Base-by-base conservation (phyloP, 768 basidiomycete genomes). In the Suillus clintonianus region DNA sequence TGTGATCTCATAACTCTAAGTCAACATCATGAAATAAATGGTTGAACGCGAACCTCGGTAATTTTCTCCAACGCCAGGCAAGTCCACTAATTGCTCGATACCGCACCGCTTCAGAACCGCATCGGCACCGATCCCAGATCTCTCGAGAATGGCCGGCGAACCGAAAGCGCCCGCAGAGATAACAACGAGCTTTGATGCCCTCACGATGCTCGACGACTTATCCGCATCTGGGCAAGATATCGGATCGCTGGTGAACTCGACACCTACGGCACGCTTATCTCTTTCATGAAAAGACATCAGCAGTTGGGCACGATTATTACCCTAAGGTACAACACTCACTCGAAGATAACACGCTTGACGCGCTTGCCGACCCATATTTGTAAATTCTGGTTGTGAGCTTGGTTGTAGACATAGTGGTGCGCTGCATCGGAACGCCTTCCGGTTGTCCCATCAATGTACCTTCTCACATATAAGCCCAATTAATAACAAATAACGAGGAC, bases 101-200 rank as follows among this genome's bases (percentile, higher is more conserved):
- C 72, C 74, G 19, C 66, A 65, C 15, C 69, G 32, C 50, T 71
- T 61, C 0, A 83, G 74, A 1, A 78, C 48, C 0, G 66, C 65
- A 51, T 64, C 64, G 6, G 71, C 64, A 2, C 82, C 82, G 15
- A 83, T 77, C 0, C 82, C 82, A 3, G 80, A 86, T 4, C 87
- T 78, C 68, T 88, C 84, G 8, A 89, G 79, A 22, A 89, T 79
- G 55, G 78, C 76, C 0, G 86, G 81, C 0, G 81, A 81, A 14
- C 81, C 80, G 27, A 82, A 74, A 0, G 80, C 59, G 1, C 82
- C 81, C 1, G 77, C 76, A 15, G 77, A 77, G 3, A 83, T 51
- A 0, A 83, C 72, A 10, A 83, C 77, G 7, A 82, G 64, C 37
- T 72, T 71, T 9, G 67, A 68, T 4, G 79, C 82, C 15, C 54